Base-by-base conservation (phyloP, 495 filamentous ascomycete genomes). In the Trichoderma erinaceum region DNA sequence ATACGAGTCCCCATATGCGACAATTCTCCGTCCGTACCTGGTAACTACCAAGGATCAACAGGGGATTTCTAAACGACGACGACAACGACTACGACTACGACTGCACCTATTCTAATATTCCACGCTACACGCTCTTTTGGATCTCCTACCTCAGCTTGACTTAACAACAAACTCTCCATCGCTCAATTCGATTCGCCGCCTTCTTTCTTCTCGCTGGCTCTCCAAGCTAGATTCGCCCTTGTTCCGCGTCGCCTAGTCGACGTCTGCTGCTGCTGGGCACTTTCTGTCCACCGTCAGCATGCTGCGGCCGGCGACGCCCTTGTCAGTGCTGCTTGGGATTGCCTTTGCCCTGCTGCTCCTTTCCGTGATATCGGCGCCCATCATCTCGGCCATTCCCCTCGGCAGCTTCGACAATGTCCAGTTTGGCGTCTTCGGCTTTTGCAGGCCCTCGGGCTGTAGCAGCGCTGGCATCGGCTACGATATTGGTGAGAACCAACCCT, bases 381-480 rank as follows among this genome's bases (percentile, higher is more conserved):
- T 99, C 70, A 87, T 99, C 74, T 89, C 89, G 72, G 83, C 80
- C 13, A 93, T 99, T 41, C 92, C 92, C 1, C 82, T 99, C 11
- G 93, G 89, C 21, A 88, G 85, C 15, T 95, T 86, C 73, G 74
- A 87, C 23, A 87, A 88, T 68, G 85, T 91, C 70, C 87, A 89
- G 66, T 96, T 97, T 78, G 95, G 95, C 8, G 95, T 98, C 15
- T 95, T 97, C 80, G 95, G 95, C 13, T 97, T 87, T 72, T 99
- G 95, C 78, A 81, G 87, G 66, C 77, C 74, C 8, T 75, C 74
- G 35, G 64, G 61, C 38, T 98, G 95, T 75, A 91, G 84, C 69
- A 79, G 79, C n/a, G 86, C 92, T 68, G 83, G 87, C 73, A 83
- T 98, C 69, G 95, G 96, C 73, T 99, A 99, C 78, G 86, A 88